Base-by-base conservation (phyloP, 2,329 filamentous ascomycete species). In the Pyricularia pennisetigena region DNA sequence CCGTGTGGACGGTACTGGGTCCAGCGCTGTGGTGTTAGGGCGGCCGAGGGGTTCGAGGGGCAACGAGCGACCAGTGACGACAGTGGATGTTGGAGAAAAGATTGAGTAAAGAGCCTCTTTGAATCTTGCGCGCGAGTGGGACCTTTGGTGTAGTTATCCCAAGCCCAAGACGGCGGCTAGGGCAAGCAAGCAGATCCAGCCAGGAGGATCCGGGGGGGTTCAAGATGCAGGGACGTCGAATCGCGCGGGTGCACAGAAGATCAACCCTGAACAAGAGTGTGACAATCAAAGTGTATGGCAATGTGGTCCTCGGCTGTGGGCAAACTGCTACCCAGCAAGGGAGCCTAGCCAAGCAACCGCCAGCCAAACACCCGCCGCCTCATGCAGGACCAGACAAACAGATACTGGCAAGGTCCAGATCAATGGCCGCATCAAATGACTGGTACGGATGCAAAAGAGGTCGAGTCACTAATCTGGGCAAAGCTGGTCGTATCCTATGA, bases 151-250 rank as follows among this genome's bases (percentile, higher is more conserved):
- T 61, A 61, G 57, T 61, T 61, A 61, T 61, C 24, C 57, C 57
- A 61, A 26, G 57, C 57, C 57, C n/a, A 26, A 61, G 57, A 61
- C 23, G 57, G 57, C 57, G 57, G 57, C 57, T 61, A 61, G n/a
- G 57, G 57, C 57, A 61, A 26, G 54, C 54, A 12, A 63, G 20
- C 62, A 35, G 62, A n/a, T 30, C 62, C 26, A 35, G 20, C 23
- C 29, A 65, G 64, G 64, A 65, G 64, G 35, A 65, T 65, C 64
- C 64, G 64, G 64, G 64, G 64, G 64, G 64, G 64, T 35, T 24
- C 64, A 6, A 49, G 32, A 41, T 35, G 57, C 29, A 35, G 64
- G 64, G 35, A 65, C 29, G 64, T 65, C 64, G 64, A 65, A 41
- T 65, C 64, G 64, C 64, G 64, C 64, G 64, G 64, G 49, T 65